Percentiles rank a stretch among this genome's conserved stretches.
phyloP scores from a whole-genome alignment of 2,329 filamentous ascomycete genomes.

The Fusarium camptoceras region DNA sequence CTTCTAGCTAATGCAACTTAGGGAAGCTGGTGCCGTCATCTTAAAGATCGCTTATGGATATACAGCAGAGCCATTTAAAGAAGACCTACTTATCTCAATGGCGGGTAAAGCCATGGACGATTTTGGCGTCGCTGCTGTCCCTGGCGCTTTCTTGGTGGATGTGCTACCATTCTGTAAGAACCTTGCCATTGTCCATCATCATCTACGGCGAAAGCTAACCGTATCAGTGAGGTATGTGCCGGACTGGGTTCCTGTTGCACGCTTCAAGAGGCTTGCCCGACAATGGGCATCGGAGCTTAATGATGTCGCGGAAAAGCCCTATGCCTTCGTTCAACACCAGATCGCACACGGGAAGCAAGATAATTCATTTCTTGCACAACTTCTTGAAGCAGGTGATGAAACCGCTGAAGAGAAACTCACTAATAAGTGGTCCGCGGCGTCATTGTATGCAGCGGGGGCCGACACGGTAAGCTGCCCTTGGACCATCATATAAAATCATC shows the following conservation, averaged over 20 bases:
- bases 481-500: no score
- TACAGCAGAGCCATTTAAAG: constrained; percentile 27
- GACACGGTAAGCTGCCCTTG: constrained; percentile 28
- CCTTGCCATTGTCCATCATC: no score
- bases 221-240: constrained; percentile 29
- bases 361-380: constrained; percentile 16
- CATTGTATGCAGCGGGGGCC: constrained; percentile 36
- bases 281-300: constrained; percentile 18
- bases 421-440: constrained; percentile 37
- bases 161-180: constrained; percentile 33
- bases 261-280: constrained; percentile 26
- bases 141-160: constrained; percentile 35
- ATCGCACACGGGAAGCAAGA: constrained; percentile 13
- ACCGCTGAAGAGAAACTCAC: constrained; percentile 22
- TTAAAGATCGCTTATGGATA: constrained; percentile 41
- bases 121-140: constrained; percentile 21
- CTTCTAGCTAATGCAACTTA: not conserved
- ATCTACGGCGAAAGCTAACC: no score
- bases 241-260: constrained; percentile 30
- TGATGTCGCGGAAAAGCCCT: constrained; percentile 24
- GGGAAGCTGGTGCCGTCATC: constrained; percentile 33
- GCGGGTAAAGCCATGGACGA: constrained; percentile 34
- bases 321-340: constrained; percentile 33
- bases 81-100: constrained; percentile 31
- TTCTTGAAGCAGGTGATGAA: constrained; percentile 22